Conservation (phyloP, 2,329 filamentous ascomycete genomes). For the Camillea tinctor region DNA sequence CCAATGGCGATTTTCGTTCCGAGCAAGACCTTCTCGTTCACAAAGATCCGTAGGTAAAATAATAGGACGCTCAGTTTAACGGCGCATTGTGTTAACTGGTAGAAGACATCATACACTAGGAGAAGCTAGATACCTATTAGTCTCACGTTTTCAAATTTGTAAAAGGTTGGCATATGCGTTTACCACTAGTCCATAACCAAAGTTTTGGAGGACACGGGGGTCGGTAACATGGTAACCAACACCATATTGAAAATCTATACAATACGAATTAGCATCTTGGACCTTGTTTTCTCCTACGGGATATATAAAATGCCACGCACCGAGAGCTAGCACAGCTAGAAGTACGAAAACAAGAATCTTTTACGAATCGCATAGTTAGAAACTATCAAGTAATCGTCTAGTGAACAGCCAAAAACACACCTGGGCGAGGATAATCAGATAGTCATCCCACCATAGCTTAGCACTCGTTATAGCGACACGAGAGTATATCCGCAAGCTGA, state of each 20-base stretch:
- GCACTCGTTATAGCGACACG: not conserved
- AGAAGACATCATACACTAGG: not conserved
- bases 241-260: not conserved
- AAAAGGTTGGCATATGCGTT: not conserved
- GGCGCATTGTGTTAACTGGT: not conserved
- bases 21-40: not conserved
- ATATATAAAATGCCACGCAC: no score
- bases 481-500: not conserved
- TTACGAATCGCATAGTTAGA: not conserved
- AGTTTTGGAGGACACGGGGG: not conserved
- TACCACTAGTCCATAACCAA: not conserved
- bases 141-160: not conserved
- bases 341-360: not conserved
- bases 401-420: not conserved
- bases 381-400: not conserved
- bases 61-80: not conserved
- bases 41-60: not conserved
- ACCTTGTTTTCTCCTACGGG: not conserved
- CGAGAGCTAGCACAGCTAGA: not conserved
- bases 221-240: not conserved
- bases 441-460: not conserved
- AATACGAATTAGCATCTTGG: not conserved
- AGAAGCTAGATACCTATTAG: not conserved
- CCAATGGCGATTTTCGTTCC: not conserved
- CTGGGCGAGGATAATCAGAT: not conserved